phyloP scores from a whole-genome alignment of 139 green algal species.

The Astrephomene gubernaculifera region DNA sequence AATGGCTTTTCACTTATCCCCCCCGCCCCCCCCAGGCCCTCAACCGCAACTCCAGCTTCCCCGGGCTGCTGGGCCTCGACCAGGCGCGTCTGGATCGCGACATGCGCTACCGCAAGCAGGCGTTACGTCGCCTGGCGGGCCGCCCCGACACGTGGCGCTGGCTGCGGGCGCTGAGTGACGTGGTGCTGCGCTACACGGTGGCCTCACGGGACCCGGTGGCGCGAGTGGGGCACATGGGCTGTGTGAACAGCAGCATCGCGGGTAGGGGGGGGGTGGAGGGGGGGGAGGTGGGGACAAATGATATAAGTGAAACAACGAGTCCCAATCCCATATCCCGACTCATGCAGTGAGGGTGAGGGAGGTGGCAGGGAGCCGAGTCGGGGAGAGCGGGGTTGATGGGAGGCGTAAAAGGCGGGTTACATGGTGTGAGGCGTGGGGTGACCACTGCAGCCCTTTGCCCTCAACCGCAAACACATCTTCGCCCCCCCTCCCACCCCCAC shows the following conservation, averaged over 20 bases:
- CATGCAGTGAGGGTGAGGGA: too few species aligned
- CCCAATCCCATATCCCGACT: too few species aligned
- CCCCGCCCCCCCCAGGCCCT: neutral
- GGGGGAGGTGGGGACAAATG: too few species aligned
- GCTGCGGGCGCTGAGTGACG: neutral
- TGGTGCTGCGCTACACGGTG: neutral
- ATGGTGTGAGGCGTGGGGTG: too few species aligned
- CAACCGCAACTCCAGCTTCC: neutral
- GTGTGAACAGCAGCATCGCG: neutral
- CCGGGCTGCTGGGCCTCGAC: neutral
- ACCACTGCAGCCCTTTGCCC: too few species aligned
- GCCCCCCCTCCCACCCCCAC: too few species aligned
- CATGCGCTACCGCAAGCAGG: conserved; percentile 7
- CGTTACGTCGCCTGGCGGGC: neutral
- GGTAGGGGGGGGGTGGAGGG: neutral
- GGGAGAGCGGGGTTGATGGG: too few species aligned
- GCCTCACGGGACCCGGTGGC: neutral
- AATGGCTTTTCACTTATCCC: too few species aligned
- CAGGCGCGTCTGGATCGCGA: neutral
- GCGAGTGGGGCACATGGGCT: neutral
- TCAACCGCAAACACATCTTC: too few species aligned
- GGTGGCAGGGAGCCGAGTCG: too few species aligned
- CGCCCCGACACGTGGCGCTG: conserved; percentile 13
- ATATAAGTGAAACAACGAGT: too few species aligned
- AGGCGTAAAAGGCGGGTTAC: too few species aligned